Conservation (phyloP, 768 basidiomycete species). For the Lactarius psammicola region DNA sequence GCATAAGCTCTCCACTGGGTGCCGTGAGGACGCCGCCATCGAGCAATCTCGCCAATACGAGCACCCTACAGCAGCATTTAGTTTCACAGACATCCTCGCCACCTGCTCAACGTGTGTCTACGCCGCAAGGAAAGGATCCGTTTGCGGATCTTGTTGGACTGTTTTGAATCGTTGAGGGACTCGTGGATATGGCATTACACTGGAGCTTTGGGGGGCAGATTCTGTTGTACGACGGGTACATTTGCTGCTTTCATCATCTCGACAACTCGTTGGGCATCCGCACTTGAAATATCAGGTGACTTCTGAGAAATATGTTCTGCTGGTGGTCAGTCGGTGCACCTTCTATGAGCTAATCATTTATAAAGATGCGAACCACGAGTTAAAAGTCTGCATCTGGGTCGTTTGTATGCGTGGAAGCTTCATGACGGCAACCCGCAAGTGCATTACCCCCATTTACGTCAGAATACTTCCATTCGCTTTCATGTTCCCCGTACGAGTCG, state of each 20-base stretch:
- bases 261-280: slow-evolving; percentile 6
- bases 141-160: slow-evolving; percentile 80
- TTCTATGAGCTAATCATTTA: not conserved
- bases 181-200: slow-evolving; percentile 8
- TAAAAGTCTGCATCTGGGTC: not conserved
- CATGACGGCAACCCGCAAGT: not conserved
- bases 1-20: slow-evolving; percentile 4
- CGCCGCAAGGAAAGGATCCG: slow-evolving; percentile 65
- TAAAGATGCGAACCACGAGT: not conserved
- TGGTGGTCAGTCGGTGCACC: not conserved
- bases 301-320: slow-evolving; percentile 8
- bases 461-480: slow-evolving; percentile 5
- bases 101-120: slow-evolving; percentile 28
- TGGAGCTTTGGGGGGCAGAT: not conserved
- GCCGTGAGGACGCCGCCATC: slow-evolving; percentile 8
- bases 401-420: slow-evolving; percentile 6
- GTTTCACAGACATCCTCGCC: slow-evolving; percentile 21
- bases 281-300: slow-evolving; percentile 16
- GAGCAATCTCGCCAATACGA: slow-evolving; percentile 11
- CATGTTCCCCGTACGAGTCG: not conserved
- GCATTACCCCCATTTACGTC: not conserved
- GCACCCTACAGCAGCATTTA: slow-evolving; percentile 19
- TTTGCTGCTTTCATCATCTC: slow-evolving; percentile 11
- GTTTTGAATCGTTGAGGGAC: slow-evolving; percentile 44
- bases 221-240: not conserved